Evolutionary conservation across 2,329 filamentous ascomycete genomes (phyloP), one percentile per base, ranked within the genome.

Genomic region (Calonectria leucothoes): DNA sequence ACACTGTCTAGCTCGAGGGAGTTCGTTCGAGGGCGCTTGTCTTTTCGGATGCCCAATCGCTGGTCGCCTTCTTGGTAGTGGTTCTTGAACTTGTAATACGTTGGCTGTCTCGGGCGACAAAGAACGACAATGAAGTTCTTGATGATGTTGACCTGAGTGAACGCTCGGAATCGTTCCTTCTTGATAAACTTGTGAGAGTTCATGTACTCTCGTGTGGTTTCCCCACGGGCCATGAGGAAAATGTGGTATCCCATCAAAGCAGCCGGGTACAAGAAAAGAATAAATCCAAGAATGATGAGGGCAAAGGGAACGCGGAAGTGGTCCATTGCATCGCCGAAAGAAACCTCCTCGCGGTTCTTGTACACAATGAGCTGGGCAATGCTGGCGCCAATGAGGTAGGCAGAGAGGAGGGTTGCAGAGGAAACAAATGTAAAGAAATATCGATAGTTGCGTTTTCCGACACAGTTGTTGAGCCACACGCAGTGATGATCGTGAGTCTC

Each of bases 401-500:
- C 82, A 0, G 93, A 90, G 23, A 98, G 89, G 39, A 98, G 77
- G 0, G 95, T 95, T n/a, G 91, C 92, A 17, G 93, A 92, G 68
- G 91, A 92, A 76, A 99, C 93, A 84, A 98, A 99, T 14, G 94
- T 91, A 83, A 98, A 98, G 85, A 99, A 99, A 84, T 96, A 98
- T 76, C 97, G 95, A 86, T 99, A 99, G 86, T 99, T 99, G 80
- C 97, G 94, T 77, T 96, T 93, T 52, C 97, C 97, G 64, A 99
- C 94, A 78, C 97, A 99, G 84, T 99, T 99, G 86, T 99, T 99
- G 76, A 99, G 91, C 97, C 97, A 99, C 20, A 98, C 96, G 81
- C 97, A 99, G 85, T 99, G 97, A 82, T 99, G 97, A 82, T 99
- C 97, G 78, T 98, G 95, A 0, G 95, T 98, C 84, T 99, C 97